Conservation (phyloP, 106 monocot genomes). For the Platanthera zijinensis region DNA sequence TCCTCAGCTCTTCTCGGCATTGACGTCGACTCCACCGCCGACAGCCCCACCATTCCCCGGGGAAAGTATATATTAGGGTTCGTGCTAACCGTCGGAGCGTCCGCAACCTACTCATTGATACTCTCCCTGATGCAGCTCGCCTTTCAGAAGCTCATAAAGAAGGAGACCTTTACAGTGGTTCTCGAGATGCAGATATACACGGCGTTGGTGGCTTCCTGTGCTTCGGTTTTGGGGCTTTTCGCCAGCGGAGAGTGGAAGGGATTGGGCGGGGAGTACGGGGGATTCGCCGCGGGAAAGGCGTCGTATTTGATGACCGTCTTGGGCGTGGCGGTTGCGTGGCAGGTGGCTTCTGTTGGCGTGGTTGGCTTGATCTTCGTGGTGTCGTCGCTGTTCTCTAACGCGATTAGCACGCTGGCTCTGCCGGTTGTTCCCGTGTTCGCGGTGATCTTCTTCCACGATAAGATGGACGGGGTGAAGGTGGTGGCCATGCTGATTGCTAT, state of each 20-base stretch:
- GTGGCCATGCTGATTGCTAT: conserved; percentile 35
- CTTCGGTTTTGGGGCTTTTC: conserved; percentile 20
- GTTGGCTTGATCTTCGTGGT: conserved; percentile 25
- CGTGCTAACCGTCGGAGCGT: conserved; percentile 25
- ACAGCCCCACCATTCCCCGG: background rate
- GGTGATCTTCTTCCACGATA: conserved; percentile 34
- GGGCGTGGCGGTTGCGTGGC: conserved; percentile 26
- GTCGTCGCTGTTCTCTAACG: conserved; percentile 35
- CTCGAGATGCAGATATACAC: conserved; percentile 20
- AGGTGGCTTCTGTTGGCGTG: conserved; percentile 10
- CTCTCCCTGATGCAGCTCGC: conserved; percentile 30
- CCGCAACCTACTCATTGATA: conserved; percentile 28
- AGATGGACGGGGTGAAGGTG: conserved; percentile 32
- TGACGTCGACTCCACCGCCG: background rate
- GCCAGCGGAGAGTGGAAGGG: conserved; percentile 27
- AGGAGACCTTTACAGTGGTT: conserved; percentile 8
- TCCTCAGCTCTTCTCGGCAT: conserved; percentile 42
- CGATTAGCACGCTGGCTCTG: conserved; percentile 19
- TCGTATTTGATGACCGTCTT: conserved; percentile 22
- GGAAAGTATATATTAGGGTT: conserved; percentile 25
- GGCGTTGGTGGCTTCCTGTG: background rate
- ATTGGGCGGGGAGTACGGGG: conserved; percentile 13
- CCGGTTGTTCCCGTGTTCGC: conserved; percentile 29
- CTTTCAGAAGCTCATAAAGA: conserved; percentile 25
- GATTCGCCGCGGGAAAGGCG: conserved; percentile 12